Conservation (phyloP, 2,329 filamentous ascomycete species). For the Beauveria sp. region DNA sequence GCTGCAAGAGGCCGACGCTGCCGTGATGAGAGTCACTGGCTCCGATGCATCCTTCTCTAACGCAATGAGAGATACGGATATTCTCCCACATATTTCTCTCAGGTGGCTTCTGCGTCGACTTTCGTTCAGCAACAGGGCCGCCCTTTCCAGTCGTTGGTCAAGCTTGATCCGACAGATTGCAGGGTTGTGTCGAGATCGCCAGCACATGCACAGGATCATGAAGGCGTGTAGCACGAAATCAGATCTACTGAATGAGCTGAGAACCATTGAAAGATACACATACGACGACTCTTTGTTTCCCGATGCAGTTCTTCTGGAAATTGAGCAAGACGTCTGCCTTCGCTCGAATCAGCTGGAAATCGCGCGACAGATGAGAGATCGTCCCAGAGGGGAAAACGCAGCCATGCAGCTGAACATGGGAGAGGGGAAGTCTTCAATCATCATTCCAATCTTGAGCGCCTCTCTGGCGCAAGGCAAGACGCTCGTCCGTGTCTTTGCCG, state of each 20-base stretch:
- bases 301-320: slow-evolving; percentile 56
- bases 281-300: slow-evolving; percentile 25
- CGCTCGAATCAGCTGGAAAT: slow-evolving; percentile 52
- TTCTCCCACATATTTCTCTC: not conserved
- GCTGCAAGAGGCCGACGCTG: not conserved
- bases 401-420: slow-evolving; percentile 67
- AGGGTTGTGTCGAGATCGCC: not conserved
- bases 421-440: slow-evolving; percentile 62
- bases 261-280: not conserved
- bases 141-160: not conserved
- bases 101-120: not conserved
- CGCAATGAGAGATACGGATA: not conserved
- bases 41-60: not conserved
- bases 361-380: slow-evolving; percentile 45
- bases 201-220: slow-evolving; percentile 18
- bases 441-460: slow-evolving; percentile 55
- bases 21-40: not conserved
- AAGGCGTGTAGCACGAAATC: slow-evolving; percentile 28
- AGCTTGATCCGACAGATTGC: not conserved
- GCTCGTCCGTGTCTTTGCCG: slow-evolving; percentile 52
- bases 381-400: slow-evolving; percentile 32
- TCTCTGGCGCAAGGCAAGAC: slow-evolving; percentile 41
- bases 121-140: fast-evolving
- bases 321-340: slow-evolving; percentile 56
- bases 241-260: not conserved